Evolutionary conservation across 2,329 filamentous ascomycete genomes (phyloP).

Genomic region (Aspergillus awamori): DNA sequence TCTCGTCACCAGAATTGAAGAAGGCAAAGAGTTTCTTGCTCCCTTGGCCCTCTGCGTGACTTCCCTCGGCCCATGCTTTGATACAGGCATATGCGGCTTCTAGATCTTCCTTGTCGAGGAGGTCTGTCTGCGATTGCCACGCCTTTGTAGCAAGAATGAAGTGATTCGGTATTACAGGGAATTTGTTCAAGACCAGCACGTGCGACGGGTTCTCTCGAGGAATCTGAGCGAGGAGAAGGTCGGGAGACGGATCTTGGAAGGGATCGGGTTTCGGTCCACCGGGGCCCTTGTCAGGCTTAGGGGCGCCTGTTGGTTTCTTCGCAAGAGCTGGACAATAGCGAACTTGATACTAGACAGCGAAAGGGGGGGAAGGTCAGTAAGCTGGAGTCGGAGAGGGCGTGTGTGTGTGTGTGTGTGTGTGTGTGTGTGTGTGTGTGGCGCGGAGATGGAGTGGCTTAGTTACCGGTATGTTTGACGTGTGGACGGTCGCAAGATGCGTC

Average conservation of each 20-base stretch:
- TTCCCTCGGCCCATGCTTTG: conserved; percentile 39
- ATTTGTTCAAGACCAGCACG: conserved; percentile 52
- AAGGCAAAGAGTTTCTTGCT: conserved; percentile 49
- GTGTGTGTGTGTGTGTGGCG: neutral
- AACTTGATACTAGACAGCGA: conserved; percentile 46
- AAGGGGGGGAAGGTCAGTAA: neutral
- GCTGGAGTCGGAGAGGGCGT: neutral
- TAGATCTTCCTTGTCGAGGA: conserved; percentile 49
- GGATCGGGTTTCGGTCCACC: conserved; percentile 44
- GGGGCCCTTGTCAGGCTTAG: conserved; percentile 25
- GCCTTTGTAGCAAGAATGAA: conserved; percentile 53
- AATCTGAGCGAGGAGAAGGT: conserved; percentile 47
- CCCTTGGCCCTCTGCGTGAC: conserved; percentile 3
- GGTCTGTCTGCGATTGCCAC: conserved; percentile 47
- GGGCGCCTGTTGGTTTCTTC: conserved; percentile 42
- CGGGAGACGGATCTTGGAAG: conserved; percentile 47
- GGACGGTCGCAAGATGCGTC: conserved; percentile 43
- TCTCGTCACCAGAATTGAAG: conserved; percentile 54
- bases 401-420: too few species aligned
- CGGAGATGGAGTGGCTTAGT: conserved; percentile 5
- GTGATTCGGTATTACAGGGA: conserved; percentile 52
- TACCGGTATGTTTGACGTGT: conserved; percentile 40
- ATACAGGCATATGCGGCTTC: conserved; percentile 46
- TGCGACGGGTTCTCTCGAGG: conserved; percentile 41
- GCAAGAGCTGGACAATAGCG: conserved; percentile 53